These are phyloP conservation scores for Hapsidospora chrysogenum DNA, from an alignment of 495 filamentous ascomycete species.

Conservation along the genomic window DNA sequence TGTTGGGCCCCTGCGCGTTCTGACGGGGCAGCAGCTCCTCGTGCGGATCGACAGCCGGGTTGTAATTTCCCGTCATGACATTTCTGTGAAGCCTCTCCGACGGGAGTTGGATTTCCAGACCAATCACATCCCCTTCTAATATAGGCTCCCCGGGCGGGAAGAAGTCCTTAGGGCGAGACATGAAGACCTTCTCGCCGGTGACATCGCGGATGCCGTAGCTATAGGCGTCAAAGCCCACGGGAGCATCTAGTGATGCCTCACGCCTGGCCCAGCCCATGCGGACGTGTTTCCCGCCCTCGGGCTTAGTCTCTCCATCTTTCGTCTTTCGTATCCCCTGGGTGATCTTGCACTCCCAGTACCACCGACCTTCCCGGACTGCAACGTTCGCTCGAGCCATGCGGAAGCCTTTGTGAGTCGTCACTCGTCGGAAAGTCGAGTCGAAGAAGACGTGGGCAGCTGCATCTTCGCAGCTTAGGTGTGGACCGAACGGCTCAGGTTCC, in stretches of 20 bases:
- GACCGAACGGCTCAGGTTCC: conserved; percentile 62
- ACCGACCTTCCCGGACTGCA: conserved; percentile 73
- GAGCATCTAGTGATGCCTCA: conserved; percentile 81
- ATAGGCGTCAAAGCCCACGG: conserved; percentile 91
- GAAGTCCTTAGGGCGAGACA: conserved; percentile 81
- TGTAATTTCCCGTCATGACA: conserved; percentile 73
- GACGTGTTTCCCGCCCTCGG: conserved; percentile 47
- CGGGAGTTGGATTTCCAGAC: conserved; percentile 80
- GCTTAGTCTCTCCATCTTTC: conserved; percentile 18
- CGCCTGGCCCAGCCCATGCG: conserved; percentile 80
- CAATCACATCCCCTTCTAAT: conserved; percentile 82
- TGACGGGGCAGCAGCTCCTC: conserved; percentile 32
- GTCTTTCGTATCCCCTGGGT: conserved; percentile 41
- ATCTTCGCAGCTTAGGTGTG: conserved; percentile 85
- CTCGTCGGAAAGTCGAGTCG: conserved; percentile 37
- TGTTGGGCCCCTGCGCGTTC: conserved; percentile 39
- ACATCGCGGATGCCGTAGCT: conserved; percentile 88
- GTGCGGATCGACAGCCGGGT: conserved; percentile 58
- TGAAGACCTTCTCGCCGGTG: conserved; percentile 77
- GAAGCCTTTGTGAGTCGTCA: conserved; percentile 69
- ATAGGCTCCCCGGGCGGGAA: conserved; percentile 56
- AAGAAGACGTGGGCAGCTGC: conserved; percentile 62
- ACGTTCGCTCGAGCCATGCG: conserved; percentile 80
- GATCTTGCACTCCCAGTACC: conserved; percentile 89
- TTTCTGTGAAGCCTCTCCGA: conserved; percentile 71